Evolutionary conservation across 2,329 filamentous ascomycete species (phyloP).

Genomic region (Aspergillus udagawae): DNA sequence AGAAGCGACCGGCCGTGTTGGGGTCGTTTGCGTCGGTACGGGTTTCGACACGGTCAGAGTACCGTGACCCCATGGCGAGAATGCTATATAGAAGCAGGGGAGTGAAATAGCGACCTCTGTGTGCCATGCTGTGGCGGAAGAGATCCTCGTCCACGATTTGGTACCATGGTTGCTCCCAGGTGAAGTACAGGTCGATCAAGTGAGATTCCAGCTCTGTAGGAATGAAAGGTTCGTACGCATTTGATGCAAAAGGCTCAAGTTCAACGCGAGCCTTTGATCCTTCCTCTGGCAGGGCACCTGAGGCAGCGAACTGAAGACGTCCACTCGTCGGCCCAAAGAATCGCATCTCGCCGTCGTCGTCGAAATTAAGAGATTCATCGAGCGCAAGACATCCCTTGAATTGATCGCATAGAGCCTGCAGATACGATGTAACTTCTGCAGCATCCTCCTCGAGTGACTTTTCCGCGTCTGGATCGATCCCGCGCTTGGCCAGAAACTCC

Average conservation of each 20-base stretch:
- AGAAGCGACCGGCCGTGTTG: slow-evolving; percentile 32
- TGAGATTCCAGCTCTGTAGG: slow-evolving; percentile 25
- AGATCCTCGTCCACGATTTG: slow-evolving; percentile 35
- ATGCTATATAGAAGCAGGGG: slow-evolving; percentile 23
- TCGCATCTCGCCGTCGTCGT: slow-evolving; percentile 31
- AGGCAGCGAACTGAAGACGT: slow-evolving; percentile 25
- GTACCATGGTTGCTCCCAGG: slow-evolving; percentile 36
- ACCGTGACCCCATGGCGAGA: slow-evolving; percentile 32
- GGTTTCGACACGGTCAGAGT: slow-evolving; percentile 29
- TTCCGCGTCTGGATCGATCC: slow-evolving; percentile 27
- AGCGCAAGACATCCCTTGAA: slow-evolving; percentile 32
- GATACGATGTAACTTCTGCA: not conserved
- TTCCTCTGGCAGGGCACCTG: slow-evolving; percentile 9
- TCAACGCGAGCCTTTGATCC: not conserved
- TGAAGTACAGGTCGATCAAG: slow-evolving; percentile 33
- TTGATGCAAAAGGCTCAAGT: too few species aligned
- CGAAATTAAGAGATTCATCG: slow-evolving; percentile 35
- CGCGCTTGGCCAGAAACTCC: slow-evolving; percentile 23
- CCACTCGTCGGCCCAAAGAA: slow-evolving; percentile 39
- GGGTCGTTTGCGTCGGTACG: slow-evolving; percentile 27
- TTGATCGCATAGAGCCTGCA: slow-evolving; percentile 18
- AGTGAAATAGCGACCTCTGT: slow-evolving; percentile 28
- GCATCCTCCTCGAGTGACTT: slow-evolving; percentile 5
- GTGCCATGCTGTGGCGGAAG: slow-evolving; percentile 28
- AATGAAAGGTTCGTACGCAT: not conserved